These are phyloP conservation scores for Neurospora sp. DNA, from an alignment of 495 filamentous ascomycete genomes.

Conservation along the genomic window DNA sequence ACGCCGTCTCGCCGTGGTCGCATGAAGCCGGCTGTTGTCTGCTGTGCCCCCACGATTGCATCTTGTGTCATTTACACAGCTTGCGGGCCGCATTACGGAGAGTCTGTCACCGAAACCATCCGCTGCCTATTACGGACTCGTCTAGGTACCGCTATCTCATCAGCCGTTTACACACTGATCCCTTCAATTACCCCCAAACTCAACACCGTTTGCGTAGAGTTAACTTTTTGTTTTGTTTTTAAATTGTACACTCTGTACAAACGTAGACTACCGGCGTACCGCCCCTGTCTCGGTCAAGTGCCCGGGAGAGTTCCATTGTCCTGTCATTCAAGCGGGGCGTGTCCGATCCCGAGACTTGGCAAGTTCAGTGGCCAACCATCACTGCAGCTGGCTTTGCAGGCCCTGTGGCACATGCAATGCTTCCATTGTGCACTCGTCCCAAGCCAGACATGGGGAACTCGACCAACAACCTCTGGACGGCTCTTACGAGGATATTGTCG, in stretches of 20 bases:
- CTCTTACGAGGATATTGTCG: not conserved
- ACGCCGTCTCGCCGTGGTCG: not conserved
- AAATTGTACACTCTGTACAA: not conserved
- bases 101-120: not conserved
- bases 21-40: not conserved
- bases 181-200: not conserved
- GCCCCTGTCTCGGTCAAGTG: constrained; percentile 10
- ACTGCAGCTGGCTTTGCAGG: not conserved
- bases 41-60: not conserved
- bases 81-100: not conserved
- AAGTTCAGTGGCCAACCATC: not conserved
- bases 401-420: not conserved
- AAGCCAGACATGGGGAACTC: not conserved
- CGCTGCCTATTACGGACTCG: not conserved
- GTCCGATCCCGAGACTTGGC: constrained; percentile 4
- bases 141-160: not conserved
- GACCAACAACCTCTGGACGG: not conserved
- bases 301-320: not conserved
- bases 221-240: not conserved
- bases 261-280: constrained; percentile 5
- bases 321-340: constrained; percentile 3
- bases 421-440: not conserved
- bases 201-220: not conserved
- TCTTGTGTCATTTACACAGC: not conserved
- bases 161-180: not conserved